phyloP scores from a whole-genome alignment of 257 asterid genomes.

The Salvia hispanica region DNA sequence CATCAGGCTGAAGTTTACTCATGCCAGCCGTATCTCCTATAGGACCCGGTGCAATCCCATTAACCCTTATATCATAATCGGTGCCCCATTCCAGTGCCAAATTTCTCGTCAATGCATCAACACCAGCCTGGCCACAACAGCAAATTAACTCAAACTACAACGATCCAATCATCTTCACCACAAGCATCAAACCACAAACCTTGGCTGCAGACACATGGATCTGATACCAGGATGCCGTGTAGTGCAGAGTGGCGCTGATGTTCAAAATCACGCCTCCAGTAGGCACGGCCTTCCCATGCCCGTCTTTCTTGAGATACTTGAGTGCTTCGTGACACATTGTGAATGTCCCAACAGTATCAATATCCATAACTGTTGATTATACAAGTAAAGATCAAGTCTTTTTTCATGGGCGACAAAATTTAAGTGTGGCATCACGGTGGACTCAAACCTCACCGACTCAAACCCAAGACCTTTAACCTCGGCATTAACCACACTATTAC shows the following conservation, averaged over 20 bases:
- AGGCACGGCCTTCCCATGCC: slow-evolving; percentile 54
- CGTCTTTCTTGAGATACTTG: slow-evolving; percentile 70
- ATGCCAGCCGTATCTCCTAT: slow-evolving; percentile 75
- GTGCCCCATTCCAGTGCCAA: slow-evolving; percentile 95
- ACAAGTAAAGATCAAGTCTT: slow-evolving; percentile 1
- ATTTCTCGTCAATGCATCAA: slow-evolving; percentile 79
- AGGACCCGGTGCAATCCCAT: slow-evolving; percentile 93
- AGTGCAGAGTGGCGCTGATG: slow-evolving; percentile 88
- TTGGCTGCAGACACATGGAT: slow-evolving; percentile 92
- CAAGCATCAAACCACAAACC: slow-evolving; percentile 47
- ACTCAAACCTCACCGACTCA: too few species aligned
- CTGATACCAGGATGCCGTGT: slow-evolving; percentile 92
- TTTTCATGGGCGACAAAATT: too few species aligned
- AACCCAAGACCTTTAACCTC: too few species aligned
- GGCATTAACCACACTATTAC: too few species aligned
- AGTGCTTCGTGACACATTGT: slow-evolving; percentile 87
- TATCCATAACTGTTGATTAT: slow-evolving; percentile 63
- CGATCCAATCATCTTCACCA: neutral
- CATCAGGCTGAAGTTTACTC: slow-evolving; percentile 71
- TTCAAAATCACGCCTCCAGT: slow-evolving; percentile 77
- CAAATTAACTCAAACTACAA: slow-evolving; percentile 11
- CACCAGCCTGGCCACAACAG: slow-evolving; percentile 60
- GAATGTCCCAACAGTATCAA: slow-evolving; percentile 93
- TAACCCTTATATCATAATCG: slow-evolving; percentile 77
- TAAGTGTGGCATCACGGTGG: too few species aligned